A percentile compares a stretch with the other conserved stretches of the same genome.
These are phyloP conservation scores for Aureobasidium sp. DNA, from an alignment of 2,329 filamentous ascomycete genomes.

Conservation along the genomic window DNA sequence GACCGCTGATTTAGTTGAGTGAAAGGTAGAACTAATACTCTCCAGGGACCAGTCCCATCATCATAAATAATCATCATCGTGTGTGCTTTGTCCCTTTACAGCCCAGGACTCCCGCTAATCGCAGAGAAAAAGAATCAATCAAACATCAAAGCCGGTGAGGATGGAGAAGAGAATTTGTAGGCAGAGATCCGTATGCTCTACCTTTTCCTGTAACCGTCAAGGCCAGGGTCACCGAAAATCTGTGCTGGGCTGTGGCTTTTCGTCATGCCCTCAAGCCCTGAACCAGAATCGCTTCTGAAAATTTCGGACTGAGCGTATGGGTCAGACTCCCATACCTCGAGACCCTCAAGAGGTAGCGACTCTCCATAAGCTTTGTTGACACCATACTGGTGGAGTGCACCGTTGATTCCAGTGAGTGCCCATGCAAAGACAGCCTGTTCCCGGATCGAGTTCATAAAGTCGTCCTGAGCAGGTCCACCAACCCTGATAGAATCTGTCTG, in stretches of 20 bases:
- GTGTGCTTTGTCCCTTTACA: not conserved
- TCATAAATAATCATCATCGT: not conserved
- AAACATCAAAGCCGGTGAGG: not conserved
- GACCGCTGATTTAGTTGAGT: not conserved
- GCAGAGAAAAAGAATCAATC: not conserved
- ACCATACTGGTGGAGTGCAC: conserved; percentile 59
- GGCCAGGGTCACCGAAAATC: conserved; percentile 28
- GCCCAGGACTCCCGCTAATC: not conserved
- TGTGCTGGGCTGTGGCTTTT: conserved; percentile 17
- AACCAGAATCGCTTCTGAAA: conserved; percentile 15
- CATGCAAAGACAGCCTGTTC: conserved; percentile 86
- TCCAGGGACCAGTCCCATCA: not conserved
- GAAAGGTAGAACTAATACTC: not conserved
- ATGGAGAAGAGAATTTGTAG: not conserved
- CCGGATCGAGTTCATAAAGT: conserved; percentile 72
- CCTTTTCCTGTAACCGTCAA: conserved; percentile 20
- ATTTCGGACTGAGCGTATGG: conserved; percentile 16
- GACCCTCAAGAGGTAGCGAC: conserved; percentile 53
- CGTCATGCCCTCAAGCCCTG: conserved; percentile 17
- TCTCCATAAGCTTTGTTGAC: conserved; percentile 58
- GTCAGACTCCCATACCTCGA: conserved; percentile 52
- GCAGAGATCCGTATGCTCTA: not conserved
- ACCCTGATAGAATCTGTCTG: conserved; percentile 25
- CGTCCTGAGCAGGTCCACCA: conserved; percentile 48
- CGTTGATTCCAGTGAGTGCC: conserved; percentile 74